Evolutionary conservation across 805 yeast genomes (phyloP).

Genomic region (Kurtzmaniella fragi): DNA sequence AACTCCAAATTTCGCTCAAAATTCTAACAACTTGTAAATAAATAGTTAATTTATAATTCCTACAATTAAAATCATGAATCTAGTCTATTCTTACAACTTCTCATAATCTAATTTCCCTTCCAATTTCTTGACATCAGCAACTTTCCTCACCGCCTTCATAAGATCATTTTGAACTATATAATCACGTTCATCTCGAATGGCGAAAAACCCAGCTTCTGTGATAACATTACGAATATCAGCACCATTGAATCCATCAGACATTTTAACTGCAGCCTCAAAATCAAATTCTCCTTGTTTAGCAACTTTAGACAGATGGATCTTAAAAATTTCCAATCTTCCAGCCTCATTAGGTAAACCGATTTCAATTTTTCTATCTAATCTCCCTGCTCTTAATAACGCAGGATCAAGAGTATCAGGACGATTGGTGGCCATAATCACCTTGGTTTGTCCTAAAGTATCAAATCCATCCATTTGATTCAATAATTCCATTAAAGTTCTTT

Average conservation of each 20-base stretch:
- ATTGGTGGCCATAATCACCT: constrained; percentile 98
- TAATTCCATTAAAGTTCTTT: constrained; percentile 95
- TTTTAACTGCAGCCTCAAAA: constrained; percentile 93
- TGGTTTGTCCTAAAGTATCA: constrained; percentile 93
- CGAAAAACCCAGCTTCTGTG: constrained; percentile 98
- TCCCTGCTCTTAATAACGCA: constrained; percentile 93
- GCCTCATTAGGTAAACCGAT: constrained; percentile 94
- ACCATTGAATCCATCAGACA: constrained; percentile 99
- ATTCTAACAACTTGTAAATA: constrained; percentile 6
- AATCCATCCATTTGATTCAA: constrained; percentile 98
- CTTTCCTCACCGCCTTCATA: constrained; percentile 98
- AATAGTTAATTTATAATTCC: constrained; percentile 1
- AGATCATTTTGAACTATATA: constrained; percentile 88
- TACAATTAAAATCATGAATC: neutral
- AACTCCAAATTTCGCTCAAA: constrained; percentile 24
- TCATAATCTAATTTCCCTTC: constrained; percentile 96
- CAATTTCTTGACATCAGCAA: constrained; percentile 91
- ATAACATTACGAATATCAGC: constrained; percentile 95
- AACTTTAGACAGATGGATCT: constrained; percentile 83
- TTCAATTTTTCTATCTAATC: constrained; percentile 94
- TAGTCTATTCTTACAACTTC: constrained; percentile 51
- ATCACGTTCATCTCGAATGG: constrained; percentile 96
- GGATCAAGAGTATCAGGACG: constrained; percentile 98
- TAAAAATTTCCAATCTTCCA: constrained; percentile 89
- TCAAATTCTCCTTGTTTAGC: constrained; percentile 93